Base-by-base conservation (phyloP, 139 green algal genomes). In the Monoraphidium neglectum region DNA sequence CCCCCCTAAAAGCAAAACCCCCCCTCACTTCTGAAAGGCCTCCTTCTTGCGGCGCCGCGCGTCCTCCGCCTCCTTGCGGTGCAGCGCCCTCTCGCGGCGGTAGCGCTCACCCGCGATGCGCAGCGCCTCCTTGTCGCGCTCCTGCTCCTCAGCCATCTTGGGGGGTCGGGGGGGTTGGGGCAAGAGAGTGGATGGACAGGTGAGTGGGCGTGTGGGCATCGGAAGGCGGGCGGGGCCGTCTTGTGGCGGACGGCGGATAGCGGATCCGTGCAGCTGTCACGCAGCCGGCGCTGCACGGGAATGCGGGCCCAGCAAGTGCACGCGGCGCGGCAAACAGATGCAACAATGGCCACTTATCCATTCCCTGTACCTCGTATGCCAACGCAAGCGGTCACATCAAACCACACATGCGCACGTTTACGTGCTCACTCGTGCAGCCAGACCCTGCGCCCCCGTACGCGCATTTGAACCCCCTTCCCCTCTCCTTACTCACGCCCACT, bases 41-140 rank as follows among this genome's bases (percentile, higher is more conserved):
- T 89, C 70, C 76, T 87, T 83, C 77, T 87, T 81, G 59, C 85
- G 76, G 57, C 69, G 40, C 28, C 77, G 73, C 35, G 89, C 86
- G 74, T 93, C 86, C 63, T 84, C 74, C 26, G 78, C 78, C 74
- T 88, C 70, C 59, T 66, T 51, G 10, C 30, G 40, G 74, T 88
- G 79, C 68, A 78, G 76, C 65, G 86, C 79, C 24, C 70, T 72
- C 72, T 90, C 86, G 26, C 79, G 69, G 40, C 70, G 57, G 56
- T 70, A 65, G 54, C 46, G 37, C 68, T 70, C 68, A 59, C 61
- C 51, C 37, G 72, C 72, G 24, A 83, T 74, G 26, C 68, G 60
- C 63, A 85, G 87, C 30, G 77, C 71, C 40, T 88, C 74, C 43
- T 32, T 62, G 71, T 90, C 83, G 37, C 76, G 57, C 24, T 79